Conservation (phyloP, 2,329 filamentous ascomycete genomes). For the Sphaerostilbella broomeana region DNA sequence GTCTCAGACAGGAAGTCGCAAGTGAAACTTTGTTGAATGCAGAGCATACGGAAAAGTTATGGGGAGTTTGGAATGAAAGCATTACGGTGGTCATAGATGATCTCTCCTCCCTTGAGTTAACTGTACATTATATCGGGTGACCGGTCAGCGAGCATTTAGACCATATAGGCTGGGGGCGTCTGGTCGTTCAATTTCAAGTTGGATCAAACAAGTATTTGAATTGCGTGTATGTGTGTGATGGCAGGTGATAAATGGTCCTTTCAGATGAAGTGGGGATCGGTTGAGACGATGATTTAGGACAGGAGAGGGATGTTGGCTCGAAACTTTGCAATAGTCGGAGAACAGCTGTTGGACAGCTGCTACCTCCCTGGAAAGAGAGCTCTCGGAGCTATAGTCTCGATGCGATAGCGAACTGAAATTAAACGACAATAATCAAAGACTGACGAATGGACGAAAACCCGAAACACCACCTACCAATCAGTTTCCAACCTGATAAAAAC, state of each 20-base stretch:
- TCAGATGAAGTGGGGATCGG: no score
- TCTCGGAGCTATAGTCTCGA: no score
- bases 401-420: no score
- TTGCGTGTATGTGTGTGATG: not conserved
- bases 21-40: constrained; percentile 1
- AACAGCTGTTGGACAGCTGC: no score
- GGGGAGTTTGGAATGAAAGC: constrained; percentile 13
- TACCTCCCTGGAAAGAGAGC: no score
- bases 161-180: constrained; percentile 28
- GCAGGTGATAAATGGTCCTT: not conserved
- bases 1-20: not conserved
- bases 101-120: constrained; percentile 46
- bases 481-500: no score
- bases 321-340: no score
- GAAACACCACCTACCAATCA: no score
- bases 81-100: constrained; percentile 37
- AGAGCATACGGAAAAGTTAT: constrained; percentile 14
- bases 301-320: no score
- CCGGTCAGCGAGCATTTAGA: constrained; percentile 40
- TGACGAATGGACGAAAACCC: no score
- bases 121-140: constrained; percentile 44
- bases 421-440: no score
- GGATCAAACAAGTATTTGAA: not conserved
- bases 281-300: no score
- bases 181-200: constrained; percentile 14